phyloP scores from a whole-genome alignment of 306 rosid species.

The Senna siamea region DNA sequence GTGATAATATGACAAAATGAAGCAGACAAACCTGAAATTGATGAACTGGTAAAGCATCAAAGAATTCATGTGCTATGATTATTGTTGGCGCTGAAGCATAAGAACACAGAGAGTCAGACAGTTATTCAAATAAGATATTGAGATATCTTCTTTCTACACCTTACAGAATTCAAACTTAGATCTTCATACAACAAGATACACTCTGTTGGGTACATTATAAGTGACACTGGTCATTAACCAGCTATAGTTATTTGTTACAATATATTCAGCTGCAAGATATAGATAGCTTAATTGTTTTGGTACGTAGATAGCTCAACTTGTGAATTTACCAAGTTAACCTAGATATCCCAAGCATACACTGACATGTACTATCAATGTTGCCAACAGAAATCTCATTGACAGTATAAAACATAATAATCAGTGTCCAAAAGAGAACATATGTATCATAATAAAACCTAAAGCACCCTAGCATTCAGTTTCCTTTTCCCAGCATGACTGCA shows the following conservation, averaged over 20 bases:
- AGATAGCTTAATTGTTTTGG: background rate
- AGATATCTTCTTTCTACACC: background rate
- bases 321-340: background rate
- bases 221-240: background rate
- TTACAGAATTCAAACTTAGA: conserved; percentile 24
- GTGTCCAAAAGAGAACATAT: no score
- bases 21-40: conserved; percentile 80
- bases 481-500: background rate
- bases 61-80: conserved; percentile 89
- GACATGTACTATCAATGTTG: no score
- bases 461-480: background rate
- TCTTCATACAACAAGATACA: conserved; percentile 22
- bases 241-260: background rate
- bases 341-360: background rate
- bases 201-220: background rate
- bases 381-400: background rate
- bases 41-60: conserved; percentile 93
- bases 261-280: background rate
- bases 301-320: background rate
- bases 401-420: background rate
- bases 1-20: background rate
- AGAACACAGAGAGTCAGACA: conserved; percentile 26
- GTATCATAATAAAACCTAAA: no score
- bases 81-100: conserved; percentile 76
- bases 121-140: conserved; percentile 5